A percentile compares a stretch with the other conserved stretches of the same genome.
phyloP scores from a whole-genome alignment of 257 asterid genomes.

The Salvia hispanica region DNA sequence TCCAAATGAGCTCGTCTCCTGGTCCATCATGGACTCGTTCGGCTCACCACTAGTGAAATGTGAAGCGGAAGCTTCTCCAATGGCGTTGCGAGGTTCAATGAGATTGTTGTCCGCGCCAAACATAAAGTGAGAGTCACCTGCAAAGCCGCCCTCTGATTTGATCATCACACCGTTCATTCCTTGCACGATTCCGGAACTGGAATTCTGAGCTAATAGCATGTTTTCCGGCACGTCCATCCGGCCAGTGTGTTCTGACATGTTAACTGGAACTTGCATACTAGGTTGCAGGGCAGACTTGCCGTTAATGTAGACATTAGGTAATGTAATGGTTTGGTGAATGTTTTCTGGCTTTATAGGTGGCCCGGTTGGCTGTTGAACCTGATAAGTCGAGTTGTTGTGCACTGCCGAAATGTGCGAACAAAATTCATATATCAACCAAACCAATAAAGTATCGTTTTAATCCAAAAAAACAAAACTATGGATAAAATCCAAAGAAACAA shows the following conservation, averaged over 20 bases:
- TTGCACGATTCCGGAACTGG: slow-evolving; percentile 55
- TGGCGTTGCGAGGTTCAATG: slow-evolving; percentile 55
- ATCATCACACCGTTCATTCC: slow-evolving; percentile 60
- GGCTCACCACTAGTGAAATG: slow-evolving; percentile 64
- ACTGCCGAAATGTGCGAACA: slow-evolving; percentile 39
- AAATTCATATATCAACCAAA: slow-evolving; percentile 4
- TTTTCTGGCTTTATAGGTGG: slow-evolving; percentile 56
- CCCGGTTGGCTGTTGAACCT: slow-evolving; percentile 47
- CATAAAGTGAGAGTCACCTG: slow-evolving; percentile 50
- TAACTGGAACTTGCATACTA: slow-evolving; percentile 47
- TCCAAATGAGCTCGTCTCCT: slow-evolving; percentile 58
- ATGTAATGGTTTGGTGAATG: slow-evolving; percentile 43
- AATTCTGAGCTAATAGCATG: slow-evolving; percentile 54
- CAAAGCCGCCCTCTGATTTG: slow-evolving; percentile 58
- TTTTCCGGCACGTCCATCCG: slow-evolving; percentile 46
- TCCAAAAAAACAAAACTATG: neutral
- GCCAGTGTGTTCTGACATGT: slow-evolving; percentile 45
- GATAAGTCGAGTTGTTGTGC: slow-evolving; percentile 49
- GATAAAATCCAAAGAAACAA: neutral
- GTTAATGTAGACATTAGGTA: slow-evolving; percentile 52
- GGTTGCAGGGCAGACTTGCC: slow-evolving; percentile 54
- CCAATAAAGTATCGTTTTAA: neutral
- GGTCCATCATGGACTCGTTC: slow-evolving; percentile 53
- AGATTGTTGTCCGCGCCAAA: slow-evolving; percentile 59
- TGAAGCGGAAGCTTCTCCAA: slow-evolving; percentile 63